phyloP scores from a whole-genome alignment of 495 filamentous ascomycete genomes.

The Aspergillus sclerotiicarbonarius region DNA sequence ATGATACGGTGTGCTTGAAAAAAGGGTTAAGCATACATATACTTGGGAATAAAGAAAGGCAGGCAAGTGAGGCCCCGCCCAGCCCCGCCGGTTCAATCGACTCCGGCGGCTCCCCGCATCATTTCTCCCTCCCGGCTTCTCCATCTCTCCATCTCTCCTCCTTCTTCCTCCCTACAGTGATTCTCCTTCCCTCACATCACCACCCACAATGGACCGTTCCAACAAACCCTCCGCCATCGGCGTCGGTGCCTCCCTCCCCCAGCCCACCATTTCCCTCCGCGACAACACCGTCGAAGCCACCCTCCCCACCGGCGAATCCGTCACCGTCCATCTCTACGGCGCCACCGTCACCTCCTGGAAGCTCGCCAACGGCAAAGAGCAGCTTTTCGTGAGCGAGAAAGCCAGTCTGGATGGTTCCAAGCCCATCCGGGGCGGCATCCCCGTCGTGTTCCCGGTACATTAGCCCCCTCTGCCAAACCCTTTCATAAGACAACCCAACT shows the following conservation, averaged over 20 bases:
- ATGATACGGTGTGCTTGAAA: no score
- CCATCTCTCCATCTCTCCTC: background rate
- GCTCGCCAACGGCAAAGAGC: constrained; percentile 72
- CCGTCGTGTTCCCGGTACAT: constrained; percentile 91
- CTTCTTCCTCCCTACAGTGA: background rate
- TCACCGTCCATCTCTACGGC: constrained; percentile 82
- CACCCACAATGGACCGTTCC: constrained; percentile 64
- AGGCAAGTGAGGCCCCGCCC: no score
- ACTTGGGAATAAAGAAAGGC: no score
- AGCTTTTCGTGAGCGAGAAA: constrained; percentile 80
- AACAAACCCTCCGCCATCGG: constrained; percentile 80
- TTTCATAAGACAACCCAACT: background rate
- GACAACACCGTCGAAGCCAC: constrained; percentile 68
- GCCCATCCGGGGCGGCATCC: constrained; percentile 66
- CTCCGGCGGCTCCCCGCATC: background rate
- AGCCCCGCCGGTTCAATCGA: background rate
- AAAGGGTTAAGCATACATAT: no score
- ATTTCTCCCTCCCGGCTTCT: background rate
- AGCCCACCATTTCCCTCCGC: constrained; percentile 66
- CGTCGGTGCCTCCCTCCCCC: constrained; percentile 60
- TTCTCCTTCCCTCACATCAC: background rate
- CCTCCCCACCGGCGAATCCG: constrained; percentile 80
- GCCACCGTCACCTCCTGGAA: constrained; percentile 96
- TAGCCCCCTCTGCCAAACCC: background rate
- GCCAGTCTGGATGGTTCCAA: constrained; percentile 68